A percentile compares a stretch with the other conserved stretches of the same genome.
phyloP scores from a whole-genome alignment of 257 asterid genomes.

The Ilex asprella region DNA sequence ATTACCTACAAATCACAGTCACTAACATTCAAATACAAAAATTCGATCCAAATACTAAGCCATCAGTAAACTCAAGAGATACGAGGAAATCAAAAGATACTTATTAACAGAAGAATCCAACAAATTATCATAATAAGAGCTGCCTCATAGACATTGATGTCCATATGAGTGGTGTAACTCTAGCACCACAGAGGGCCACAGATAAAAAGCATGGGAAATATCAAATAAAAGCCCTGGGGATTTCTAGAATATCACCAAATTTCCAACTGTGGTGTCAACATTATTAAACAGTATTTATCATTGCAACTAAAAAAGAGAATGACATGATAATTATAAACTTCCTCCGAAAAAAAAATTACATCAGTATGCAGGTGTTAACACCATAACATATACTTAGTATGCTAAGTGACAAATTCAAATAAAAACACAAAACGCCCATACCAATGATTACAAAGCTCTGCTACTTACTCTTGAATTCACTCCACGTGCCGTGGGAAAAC shows the following conservation, averaged over 20 bases:
- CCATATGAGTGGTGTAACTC: background rate
- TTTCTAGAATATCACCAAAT: no score
- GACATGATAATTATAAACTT: background rate
- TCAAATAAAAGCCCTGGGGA: no score
- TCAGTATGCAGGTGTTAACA: background rate
- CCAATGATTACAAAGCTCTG: constrained; percentile 8
- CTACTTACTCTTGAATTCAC: constrained; percentile 76
- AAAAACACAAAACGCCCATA: constrained; percentile 1
- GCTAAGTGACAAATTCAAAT: background rate
- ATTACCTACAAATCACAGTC: constrained; percentile 38
- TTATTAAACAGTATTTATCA: background rate
- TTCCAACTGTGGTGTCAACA: no score
- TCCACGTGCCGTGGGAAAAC: constrained; percentile 94
- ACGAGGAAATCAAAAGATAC: background rate
- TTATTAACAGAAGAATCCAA: background rate
- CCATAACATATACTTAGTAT: background rate
- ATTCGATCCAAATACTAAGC: background rate
- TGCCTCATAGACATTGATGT: background rate
- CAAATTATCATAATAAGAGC: no score
- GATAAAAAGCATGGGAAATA: no score
- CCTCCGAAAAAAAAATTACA: background rate
- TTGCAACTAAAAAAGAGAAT: background rate
- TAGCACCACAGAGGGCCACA: background rate
- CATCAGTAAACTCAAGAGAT: background rate
- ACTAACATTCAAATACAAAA: constrained; percentile 10